A percentile compares a stretch with the other conserved stretches of the same genome.
phyloP scores from a whole-genome alignment of 2,329 filamentous ascomycete genomes.

The Cladosporium sp. region DNA sequence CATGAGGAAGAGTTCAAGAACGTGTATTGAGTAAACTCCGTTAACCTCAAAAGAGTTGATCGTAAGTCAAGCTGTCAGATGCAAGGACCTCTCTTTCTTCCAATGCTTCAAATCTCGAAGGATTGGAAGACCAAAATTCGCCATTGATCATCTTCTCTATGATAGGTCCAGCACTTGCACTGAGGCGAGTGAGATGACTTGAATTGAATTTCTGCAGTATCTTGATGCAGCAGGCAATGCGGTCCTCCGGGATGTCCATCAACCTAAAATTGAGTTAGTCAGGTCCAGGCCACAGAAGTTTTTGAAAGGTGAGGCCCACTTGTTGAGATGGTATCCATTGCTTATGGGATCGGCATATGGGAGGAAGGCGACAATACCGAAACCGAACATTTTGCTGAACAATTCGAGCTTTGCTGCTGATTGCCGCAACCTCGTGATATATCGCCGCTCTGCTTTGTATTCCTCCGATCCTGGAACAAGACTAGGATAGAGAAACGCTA shows the following conservation, averaged over 20 bases:
- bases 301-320: neutral
- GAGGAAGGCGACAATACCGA: neutral
- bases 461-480: neutral
- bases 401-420: neutral
- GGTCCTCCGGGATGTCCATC: neutral
- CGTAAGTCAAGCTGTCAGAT: neutral
- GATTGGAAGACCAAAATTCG: constrained; percentile 3
- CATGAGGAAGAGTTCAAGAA: too few relatives aligned
- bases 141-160: neutral
- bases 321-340: neutral
- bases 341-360: neutral
- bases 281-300: neutral
- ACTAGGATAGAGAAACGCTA: neutral
- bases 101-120: neutral
- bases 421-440: neutral
- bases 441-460: neutral
- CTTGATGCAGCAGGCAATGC: neutral
- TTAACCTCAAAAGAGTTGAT: too few relatives aligned
- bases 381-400: neutral
- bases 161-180: neutral
- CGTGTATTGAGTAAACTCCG: too few relatives aligned
- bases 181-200: neutral
- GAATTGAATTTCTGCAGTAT: neutral
- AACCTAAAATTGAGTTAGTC: neutral
- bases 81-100: neutral